Percentiles rank a stretch among this genome's conserved stretches.
Evolutionary conservation across 208 protist species (phyloP).

Genomic region (Trypanosoma brucei): DNA sequence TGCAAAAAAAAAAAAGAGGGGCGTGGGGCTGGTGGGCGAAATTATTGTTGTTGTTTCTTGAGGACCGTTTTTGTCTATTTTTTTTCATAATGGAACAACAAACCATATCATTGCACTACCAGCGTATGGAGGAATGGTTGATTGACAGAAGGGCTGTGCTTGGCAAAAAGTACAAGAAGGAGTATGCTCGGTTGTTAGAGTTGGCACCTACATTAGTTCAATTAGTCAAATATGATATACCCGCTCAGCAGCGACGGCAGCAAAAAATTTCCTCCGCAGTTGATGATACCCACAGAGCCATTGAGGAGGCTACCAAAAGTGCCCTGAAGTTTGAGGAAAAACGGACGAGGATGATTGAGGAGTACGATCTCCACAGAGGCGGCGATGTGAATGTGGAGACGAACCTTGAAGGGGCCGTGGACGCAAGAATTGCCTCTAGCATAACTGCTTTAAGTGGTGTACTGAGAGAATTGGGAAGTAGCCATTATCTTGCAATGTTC

Average conservation of each 20-base stretch:
- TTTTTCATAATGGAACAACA: conserved; percentile 38
- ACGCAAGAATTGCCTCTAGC: conserved; percentile 30
- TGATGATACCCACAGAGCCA: conserved; percentile 50
- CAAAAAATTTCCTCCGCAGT: conserved; percentile 37
- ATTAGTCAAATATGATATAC: conserved; percentile 67
- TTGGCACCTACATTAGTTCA: conserved; percentile 53
- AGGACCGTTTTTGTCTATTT: not conserved
- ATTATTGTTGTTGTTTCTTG: no score
- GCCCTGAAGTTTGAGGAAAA: conserved; percentile 30
- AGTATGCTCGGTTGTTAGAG: conserved; percentile 32
- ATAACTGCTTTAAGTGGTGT: conserved; percentile 22
- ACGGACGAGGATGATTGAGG: conserved; percentile 25
- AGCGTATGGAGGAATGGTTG: conserved; percentile 83
- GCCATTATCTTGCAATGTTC: conserved; percentile 22
- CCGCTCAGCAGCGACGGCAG: conserved; percentile 49
- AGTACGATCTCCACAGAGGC: conserved; percentile 30
- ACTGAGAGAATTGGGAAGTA: conserved; percentile 27
- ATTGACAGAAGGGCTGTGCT: conserved; percentile 55
- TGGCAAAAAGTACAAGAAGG: conserved; percentile 46
- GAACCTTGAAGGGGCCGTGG: conserved; percentile 27
- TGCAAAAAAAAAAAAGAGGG: no score
- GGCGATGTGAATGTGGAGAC: conserved; percentile 7
- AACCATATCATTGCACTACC: conserved; percentile 64
- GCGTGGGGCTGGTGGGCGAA: no score
- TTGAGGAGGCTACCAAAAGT: conserved; percentile 42